Base-by-base conservation (phyloP, 1,139 yeast genomes). In the Wickerhamomyces sp. region DNA sequence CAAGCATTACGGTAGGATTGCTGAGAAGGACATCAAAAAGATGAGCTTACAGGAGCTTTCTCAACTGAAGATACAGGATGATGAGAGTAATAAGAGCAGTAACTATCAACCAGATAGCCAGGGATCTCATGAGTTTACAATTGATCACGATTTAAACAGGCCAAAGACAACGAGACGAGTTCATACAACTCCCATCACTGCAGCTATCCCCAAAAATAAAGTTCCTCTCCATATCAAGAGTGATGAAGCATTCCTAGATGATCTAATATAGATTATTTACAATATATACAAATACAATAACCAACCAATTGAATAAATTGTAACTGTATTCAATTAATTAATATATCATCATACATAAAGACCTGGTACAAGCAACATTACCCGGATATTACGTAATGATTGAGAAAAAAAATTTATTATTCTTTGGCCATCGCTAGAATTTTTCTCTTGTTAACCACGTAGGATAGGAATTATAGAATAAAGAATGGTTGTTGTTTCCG, bases 351-450 rank as follows among this genome's bases (percentile, higher is more conserved):
- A 8, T 28, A 28, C 31, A 18, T 28, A n/a, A 20, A 8, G 7
- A 20, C 24, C 51, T 74, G 7, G 70, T 78, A 51, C 73, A 67
- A 42, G 82, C 81, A 25, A 66, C 89, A 42, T 65, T 84, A 43
- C 95, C 84, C 34, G 20, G 12, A 7, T 7, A 24, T 20, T 22
- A 19, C 15, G 7, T 21, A 22, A 28, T 15, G 12, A 20, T 15
- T n/a, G 20, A 15, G 17, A 18, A 13, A 22, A 28, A 35, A 28
- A 26, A 33, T 27, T 28, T 19, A 33, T 14, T 19, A 20, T 13
- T 24, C 27, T 24, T 24, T 24, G 27, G n/a, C n/a, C n/a, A n/a
- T n/a, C n/a, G n/a, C 15, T 15, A 21, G 22, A 31, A 19, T 19
- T 25, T 16, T n/a, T 16, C 8, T n/a, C n/a, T 28, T 17, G n/a